phyloP scores from a whole-genome alignment of 768 basidiomycete genomes.

The Rhodotorula toruloides region DNA sequence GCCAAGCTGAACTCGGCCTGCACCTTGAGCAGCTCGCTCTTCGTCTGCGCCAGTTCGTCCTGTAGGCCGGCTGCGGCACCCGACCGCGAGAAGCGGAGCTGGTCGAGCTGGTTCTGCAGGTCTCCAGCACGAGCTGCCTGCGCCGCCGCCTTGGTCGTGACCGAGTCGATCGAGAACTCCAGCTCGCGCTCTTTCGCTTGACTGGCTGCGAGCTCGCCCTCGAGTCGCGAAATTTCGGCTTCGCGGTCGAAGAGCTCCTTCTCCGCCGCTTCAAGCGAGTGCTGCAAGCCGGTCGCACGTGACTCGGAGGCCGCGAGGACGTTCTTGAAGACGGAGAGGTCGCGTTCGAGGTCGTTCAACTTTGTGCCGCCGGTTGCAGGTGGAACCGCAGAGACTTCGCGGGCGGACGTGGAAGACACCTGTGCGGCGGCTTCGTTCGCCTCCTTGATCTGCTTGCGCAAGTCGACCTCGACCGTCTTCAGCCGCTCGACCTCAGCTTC shows the following conservation, averaged over 20 bases:
- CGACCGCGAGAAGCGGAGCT: neutral
- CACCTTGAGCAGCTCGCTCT: constrained; percentile 59
- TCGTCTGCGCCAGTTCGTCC: neutral
- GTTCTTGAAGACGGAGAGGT: constrained; percentile 27
- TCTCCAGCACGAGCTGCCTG: constrained; percentile 2
- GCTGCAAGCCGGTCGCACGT: constrained; percentile 47
- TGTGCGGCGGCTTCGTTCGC: neutral
- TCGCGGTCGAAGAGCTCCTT: constrained; percentile 51
- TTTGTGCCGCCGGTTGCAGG: neutral
- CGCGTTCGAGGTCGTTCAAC: constrained; percentile 21
- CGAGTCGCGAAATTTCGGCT: constrained; percentile 12
- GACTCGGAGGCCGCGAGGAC: constrained; percentile 34
- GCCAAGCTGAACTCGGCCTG: constrained; percentile 46
- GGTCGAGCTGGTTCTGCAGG: constrained; percentile 13
- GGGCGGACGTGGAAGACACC: neutral
- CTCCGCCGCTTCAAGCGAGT: constrained; percentile 53
- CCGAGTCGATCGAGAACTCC: constrained; percentile 17
- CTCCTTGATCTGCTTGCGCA: constrained; percentile 7
- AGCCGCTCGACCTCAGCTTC: constrained; percentile 2
- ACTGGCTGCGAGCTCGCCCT: neutral
- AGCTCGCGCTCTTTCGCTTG: constrained; percentile 53
- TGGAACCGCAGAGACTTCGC: neutral
- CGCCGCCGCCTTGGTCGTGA: constrained; percentile 23
- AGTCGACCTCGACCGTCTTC: constrained; percentile 7
- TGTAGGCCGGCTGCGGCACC: neutral